Evolutionary conservation across 2,329 filamentous ascomycete genomes (phyloP), one percentile per base, ranked within the genome.

Genomic region (Tolypocladium guangdongense): DNA sequence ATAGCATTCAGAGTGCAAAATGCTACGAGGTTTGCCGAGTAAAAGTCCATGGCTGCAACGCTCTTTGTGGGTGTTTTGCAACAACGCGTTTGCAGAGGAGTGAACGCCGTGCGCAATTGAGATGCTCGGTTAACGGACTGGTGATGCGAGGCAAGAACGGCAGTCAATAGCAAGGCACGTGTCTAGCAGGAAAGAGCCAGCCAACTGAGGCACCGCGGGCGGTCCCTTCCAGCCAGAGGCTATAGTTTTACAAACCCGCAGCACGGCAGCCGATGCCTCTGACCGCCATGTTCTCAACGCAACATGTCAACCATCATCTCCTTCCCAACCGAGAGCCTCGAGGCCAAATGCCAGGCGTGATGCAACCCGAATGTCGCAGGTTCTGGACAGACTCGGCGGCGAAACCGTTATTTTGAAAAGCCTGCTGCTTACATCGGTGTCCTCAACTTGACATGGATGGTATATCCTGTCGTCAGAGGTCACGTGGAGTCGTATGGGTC

Each of bases 31-130:
- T 53, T 57, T 20, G 38, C 18, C 4, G 35, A 27, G 37, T 57
- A 57, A 30, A 57, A 57, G 37, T 52, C 27, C 56, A 56, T 54
- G 38, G 20, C 35, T 12, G 3, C 12, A 5, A 35, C 33, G 33
- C 5, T 16, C 32, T 14, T 35, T 35, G 11, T 50, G 52, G 2
- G 22, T 50, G 5, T 35, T 35, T 35, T 35, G 33, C 33, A 7
- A 41, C 7, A 11, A 30, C 48, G 3, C 35, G 35, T 33, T 18
- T 7, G 10, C 14, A 12, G 18, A 24, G 5, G 18, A 18, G 3
- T n/a, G 33, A 33, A 27, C 43, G 43, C 43, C 5, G n/a, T 12
- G 46, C 20, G 32, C 46, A 35, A 10, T 16, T 46, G 43, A n/a
- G 18, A 46, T 10, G 45, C 27, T 47, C 16, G 24, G n/a, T 37